Conservation (phyloP, 73 alveolate genomes). For the Halteria grandinella region DNA sequence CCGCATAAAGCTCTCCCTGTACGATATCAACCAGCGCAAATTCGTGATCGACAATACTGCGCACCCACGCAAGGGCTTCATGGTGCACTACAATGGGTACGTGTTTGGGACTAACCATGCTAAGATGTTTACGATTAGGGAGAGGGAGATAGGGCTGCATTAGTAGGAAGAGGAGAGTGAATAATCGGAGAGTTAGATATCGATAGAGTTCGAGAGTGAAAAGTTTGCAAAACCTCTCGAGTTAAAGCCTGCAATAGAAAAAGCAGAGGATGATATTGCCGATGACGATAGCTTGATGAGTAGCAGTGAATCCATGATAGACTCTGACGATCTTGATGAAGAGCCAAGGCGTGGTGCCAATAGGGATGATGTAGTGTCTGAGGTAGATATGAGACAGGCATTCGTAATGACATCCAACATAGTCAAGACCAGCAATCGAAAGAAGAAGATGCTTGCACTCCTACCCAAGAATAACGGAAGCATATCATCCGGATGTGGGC, state of each 20-base stretch:
- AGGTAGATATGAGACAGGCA: conserved; percentile 23
- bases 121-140: conserved; percentile 28
- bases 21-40: conserved; percentile 44
- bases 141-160: conserved; percentile 20
- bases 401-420: conserved; percentile 15
- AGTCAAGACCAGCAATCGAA: conserved; percentile 9
- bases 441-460: neutral
- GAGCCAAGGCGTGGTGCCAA: no score
- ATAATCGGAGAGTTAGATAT: no score
- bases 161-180: neutral
- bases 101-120: conserved; percentile 43
- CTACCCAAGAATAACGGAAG: neutral
- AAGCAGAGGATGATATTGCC: no score
- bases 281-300: no score
- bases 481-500: neutral
- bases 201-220: no score
- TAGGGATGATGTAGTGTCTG: conserved; percentile 27
- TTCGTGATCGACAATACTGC: neutral
- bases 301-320: no score
- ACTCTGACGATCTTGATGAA: no score
- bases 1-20: neutral
- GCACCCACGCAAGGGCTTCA: neutral
- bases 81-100: conserved; percentile 51
- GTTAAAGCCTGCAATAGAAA: no score
- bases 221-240: no score